Percentiles rank a stretch among this genome's conserved stretches.
phyloP scores from a whole-genome alignment of 83 land plant genomes.

The Diphasiastrum complanatum region DNA sequence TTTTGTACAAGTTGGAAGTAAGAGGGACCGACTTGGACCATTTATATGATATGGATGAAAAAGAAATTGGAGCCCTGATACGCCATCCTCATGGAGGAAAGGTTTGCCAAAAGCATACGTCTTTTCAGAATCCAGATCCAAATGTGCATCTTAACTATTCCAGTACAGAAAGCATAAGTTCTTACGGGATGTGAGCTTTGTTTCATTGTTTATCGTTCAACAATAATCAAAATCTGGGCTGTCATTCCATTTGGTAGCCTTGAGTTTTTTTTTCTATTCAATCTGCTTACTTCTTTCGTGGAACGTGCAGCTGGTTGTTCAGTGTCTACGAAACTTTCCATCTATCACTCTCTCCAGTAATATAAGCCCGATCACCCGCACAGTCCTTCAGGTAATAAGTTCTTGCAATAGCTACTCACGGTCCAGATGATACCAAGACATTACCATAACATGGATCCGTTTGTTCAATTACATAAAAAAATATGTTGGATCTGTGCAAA shows the following conservation, averaged over 20 bases:
- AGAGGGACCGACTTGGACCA: slow-evolving; percentile 61
- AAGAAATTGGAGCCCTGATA: slow-evolving; percentile 82
- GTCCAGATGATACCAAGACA: no score
- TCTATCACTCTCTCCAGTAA: slow-evolving; percentile 66
- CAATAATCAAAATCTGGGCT: no score
- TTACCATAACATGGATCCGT: no score
- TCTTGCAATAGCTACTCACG: no score
- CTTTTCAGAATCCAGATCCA: not conserved
- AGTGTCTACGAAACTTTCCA: slow-evolving; percentile 79
- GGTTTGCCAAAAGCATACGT: slow-evolving; percentile 34
- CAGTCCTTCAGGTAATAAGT: slow-evolving; percentile 85
- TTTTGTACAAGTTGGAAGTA: slow-evolving; percentile 86
- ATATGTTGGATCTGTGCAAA: no score
- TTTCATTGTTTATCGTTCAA: no score
- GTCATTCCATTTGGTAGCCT: no score
- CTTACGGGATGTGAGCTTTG: no score
- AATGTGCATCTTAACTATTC: no score
- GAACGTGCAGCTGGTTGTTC: slow-evolving; percentile 59
- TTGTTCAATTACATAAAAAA: no score
- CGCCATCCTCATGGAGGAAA: slow-evolving; percentile 85
- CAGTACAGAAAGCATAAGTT: no score
- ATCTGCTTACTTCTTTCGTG: slow-evolving; percentile 6
- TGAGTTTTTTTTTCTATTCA: no score
- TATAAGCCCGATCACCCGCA: slow-evolving; percentile 95
- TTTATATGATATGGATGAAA: slow-evolving; percentile 87